Conservation (phyloP, 345 rosid genomes). For the Raphanus raphanistrum region DNA sequence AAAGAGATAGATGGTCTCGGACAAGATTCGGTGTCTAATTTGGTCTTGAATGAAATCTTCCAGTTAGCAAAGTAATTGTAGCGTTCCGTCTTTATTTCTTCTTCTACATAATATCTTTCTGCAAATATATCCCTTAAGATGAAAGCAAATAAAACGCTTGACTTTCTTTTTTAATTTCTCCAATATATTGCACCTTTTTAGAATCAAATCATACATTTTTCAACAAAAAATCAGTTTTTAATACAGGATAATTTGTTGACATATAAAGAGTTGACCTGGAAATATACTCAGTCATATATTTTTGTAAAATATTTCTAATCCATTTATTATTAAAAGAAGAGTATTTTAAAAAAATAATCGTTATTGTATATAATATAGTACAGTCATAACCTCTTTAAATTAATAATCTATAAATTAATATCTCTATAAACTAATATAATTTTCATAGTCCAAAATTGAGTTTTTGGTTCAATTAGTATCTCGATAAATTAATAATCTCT, state of each 20-base stretch:
- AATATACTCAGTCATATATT: not conserved
- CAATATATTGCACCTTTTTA: not conserved
- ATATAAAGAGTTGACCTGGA: not conserved
- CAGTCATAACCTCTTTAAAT: too few relatives aligned
- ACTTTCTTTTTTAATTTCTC: not conserved
- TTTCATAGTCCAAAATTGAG: too few relatives aligned
- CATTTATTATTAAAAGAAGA: too few relatives aligned
- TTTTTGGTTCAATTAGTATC: too few relatives aligned
- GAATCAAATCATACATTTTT: not conserved
- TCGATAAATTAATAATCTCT: too few relatives aligned
- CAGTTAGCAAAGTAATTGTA: conserved; percentile 9
- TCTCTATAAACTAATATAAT: too few relatives aligned
- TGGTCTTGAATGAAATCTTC: conserved; percentile 16
- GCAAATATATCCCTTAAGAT: not conserved
- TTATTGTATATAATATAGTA: too few relatives aligned
- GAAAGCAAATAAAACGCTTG: not conserved
- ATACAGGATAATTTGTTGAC: conserved; percentile 7
- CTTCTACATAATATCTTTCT: not conserved
- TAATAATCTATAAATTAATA: too few relatives aligned
- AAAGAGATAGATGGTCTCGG: not conserved
- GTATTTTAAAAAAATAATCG: too few relatives aligned
- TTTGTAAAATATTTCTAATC: not conserved
- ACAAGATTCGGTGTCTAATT: not conserved
- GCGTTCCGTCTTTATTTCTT: conserved; percentile 1
- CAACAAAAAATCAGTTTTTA: not conserved